These are phyloP conservation scores for Phytophthora boehmeriae DNA, from an alignment of 352 stramenopile genomes.

Conservation along the genomic window DNA sequence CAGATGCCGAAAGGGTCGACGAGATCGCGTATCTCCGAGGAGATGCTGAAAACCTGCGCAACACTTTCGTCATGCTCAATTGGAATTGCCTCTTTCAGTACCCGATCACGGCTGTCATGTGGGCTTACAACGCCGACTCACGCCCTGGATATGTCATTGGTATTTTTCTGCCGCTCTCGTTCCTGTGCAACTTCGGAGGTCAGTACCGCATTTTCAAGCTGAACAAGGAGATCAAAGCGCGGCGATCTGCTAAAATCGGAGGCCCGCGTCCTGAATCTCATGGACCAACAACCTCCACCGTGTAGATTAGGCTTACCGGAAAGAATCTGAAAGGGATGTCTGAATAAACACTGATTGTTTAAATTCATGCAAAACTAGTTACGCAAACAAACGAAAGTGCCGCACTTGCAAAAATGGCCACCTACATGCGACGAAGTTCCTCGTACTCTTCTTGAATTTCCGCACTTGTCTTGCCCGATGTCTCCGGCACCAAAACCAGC, in stretches of 20 bases:
- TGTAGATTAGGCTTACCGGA: not conserved
- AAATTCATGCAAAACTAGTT: too few relatives aligned
- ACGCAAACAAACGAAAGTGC: too few relatives aligned
- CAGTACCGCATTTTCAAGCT: conserved; percentile 41
- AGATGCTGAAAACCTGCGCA: conserved; percentile 33
- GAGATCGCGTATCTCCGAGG: conserved; percentile 23
- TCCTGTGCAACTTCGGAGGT: conserved; percentile 35
- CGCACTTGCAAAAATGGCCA: too few relatives aligned
- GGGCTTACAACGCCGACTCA: conserved; percentile 34
- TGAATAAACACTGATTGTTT: too few relatives aligned
- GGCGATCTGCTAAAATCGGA: conserved; percentile 7
- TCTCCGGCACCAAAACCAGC: conserved; percentile 58
- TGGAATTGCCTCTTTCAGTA: conserved; percentile 51
- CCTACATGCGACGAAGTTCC: conserved; percentile 1
- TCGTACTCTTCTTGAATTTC: conserved; percentile 61
- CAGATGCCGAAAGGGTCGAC: conserved; percentile 22
- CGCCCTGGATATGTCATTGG: conserved; percentile 38
- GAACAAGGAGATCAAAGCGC: conserved; percentile 34
- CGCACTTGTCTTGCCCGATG: conserved; percentile 59
- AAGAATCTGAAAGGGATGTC: too few relatives aligned
- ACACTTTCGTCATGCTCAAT: conserved; percentile 44
- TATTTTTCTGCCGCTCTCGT: conserved; percentile 43
- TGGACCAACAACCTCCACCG: conserved; percentile 2
- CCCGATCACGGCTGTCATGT: conserved; percentile 48
- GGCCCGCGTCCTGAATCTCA: not conserved